Percentiles rank a stretch among this genome's conserved stretches.
Evolutionary conservation across 805 yeast species (phyloP).

Genomic region (Pichia sporocuriosa): DNA sequence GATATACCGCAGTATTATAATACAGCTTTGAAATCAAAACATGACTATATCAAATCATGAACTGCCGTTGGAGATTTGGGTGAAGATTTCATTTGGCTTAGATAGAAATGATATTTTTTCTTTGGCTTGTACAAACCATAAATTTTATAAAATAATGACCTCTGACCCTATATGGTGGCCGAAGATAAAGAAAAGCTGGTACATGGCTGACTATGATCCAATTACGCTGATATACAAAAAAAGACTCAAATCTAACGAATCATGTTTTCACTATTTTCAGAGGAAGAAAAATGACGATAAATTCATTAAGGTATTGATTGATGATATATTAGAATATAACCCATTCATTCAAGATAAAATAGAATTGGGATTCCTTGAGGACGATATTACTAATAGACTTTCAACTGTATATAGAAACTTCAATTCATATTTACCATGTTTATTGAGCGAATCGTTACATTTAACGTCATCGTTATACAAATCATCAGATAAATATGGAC

Average conservation of each 20-base stretch:
- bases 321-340: background rate
- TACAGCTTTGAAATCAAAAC: no score
- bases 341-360: background rate
- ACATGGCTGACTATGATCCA: slow-evolving; percentile 4
- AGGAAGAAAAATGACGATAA: slow-evolving; percentile 5
- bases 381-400: background rate
- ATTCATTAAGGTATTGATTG: background rate
- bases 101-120: slow-evolving; percentile 11
- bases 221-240: slow-evolving; percentile 1
- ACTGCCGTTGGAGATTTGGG: slow-evolving; percentile 22
- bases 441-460: slow-evolving; percentile 18
- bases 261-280: slow-evolving; percentile 3
- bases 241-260: background rate
- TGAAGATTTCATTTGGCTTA: slow-evolving; percentile 9
- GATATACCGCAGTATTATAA: no score
- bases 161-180: slow-evolving; percentile 20
- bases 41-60: no score
- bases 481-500: background rate
- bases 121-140: slow-evolving; percentile 10
- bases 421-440: slow-evolving; percentile 15
- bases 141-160: slow-evolving; percentile 6
- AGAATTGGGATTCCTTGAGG: no score
- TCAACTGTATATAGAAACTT: background rate
- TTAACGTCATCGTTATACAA: slow-evolving; percentile 7
- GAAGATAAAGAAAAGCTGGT: slow-evolving; percentile 4